These are phyloP conservation scores for Forsythia suspensa DNA, from an alignment of 257 asterid species.

Conservation along the genomic window DNA sequence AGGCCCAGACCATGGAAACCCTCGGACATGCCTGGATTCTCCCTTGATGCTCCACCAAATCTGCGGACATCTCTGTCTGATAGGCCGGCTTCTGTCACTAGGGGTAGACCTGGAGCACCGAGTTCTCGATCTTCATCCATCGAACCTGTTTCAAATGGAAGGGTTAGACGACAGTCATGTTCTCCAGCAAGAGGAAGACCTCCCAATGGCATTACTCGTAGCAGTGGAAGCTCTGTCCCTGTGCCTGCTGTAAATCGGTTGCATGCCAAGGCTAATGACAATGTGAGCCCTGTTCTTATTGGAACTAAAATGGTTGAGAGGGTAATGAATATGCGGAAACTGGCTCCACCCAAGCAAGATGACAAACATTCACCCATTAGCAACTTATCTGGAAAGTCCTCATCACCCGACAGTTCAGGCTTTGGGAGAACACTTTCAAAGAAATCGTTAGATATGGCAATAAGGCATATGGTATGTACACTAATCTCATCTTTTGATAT, in stretches of 20 bases:
- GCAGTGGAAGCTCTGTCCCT: slow-evolving; percentile 96
- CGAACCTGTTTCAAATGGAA: slow-evolving; percentile 31
- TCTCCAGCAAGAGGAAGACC: slow-evolving; percentile 58
- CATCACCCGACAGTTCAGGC: slow-evolving; percentile 90
- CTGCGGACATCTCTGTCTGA: slow-evolving; percentile 85
- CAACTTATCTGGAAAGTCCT: slow-evolving; percentile 34
- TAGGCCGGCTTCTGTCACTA: slow-evolving; percentile 83
- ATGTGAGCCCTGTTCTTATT: slow-evolving; percentile 72
- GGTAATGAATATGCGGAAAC: slow-evolving; percentile 56
- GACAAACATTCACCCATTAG: slow-evolving; percentile 50
- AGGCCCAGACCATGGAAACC: slow-evolving; percentile 93
- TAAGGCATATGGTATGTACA: slow-evolving; percentile 86
- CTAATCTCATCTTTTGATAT: slow-evolving; percentile 17
- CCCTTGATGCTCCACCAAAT: slow-evolving; percentile 95
- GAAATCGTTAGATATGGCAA: slow-evolving; percentile 98
- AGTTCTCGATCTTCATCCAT: slow-evolving; percentile 47
- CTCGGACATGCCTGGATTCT: slow-evolving; percentile 96
- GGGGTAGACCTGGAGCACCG: slow-evolving; percentile 97
- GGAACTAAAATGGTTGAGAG: slow-evolving; percentile 98
- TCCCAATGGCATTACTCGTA: slow-evolving; percentile 63
- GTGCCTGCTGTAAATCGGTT: slow-evolving; percentile 59
- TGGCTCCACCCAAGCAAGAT: slow-evolving; percentile 52
- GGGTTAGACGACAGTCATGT: slow-evolving; percentile 50
- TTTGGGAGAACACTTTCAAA: slow-evolving; percentile 96
- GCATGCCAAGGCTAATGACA: slow-evolving; percentile 94